Base-by-base conservation (phyloP, 306 rosid genomes). In the Arachis stenosperma region DNA sequence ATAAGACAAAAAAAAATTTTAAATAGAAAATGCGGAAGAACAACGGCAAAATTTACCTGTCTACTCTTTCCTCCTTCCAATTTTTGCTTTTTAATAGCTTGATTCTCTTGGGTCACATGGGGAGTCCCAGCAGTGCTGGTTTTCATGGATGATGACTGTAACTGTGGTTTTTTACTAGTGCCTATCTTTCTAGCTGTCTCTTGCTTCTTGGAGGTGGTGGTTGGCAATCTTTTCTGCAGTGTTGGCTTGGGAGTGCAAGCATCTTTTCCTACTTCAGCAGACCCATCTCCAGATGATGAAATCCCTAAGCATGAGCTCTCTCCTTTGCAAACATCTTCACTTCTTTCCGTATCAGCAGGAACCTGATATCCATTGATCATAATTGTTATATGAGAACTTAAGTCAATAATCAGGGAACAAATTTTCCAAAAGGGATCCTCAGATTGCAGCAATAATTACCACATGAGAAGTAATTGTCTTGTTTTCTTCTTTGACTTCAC, bases 61-160 rank as follows among this genome's bases (percentile, higher is more conserved):
- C 90, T 90, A 65, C 93, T 82, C 81, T 66, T 81, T 69, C 97
- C 99, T 62, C 82, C 98, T 11, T 95, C 99, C 79, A 95, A 79
- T 68, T 91, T 95, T 86, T 95, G 99, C 74, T 86, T 86, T 85
- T 95, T 95, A 65, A 95, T 88, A 44, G 99, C 96, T 72, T 95
- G 99, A 74, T 90, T 91, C 80, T 91, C 99, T 74, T 81, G 97
- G 59, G 81, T 75, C 47, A 95, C 66, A 69, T 73, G 70, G 47
- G 86, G 70, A 65, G 87, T 84, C 29, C 86, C 85, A 63, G 75
- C 55, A 66, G 67, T 44, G 76, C 76, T 86, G 37, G 37, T 33
- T 76, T 87, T 90, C 79, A 33, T 70, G 14, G 65, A 70, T 29
- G 93, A 88, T 13, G 86, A 79, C 74, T 73, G 84, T 46, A 85